Percentiles rank a stretch among this genome's conserved stretches.
These are phyloP conservation scores for Curvularia sp. DNA, from an alignment of 2,329 filamentous ascomycete species.

Conservation along the genomic window DNA sequence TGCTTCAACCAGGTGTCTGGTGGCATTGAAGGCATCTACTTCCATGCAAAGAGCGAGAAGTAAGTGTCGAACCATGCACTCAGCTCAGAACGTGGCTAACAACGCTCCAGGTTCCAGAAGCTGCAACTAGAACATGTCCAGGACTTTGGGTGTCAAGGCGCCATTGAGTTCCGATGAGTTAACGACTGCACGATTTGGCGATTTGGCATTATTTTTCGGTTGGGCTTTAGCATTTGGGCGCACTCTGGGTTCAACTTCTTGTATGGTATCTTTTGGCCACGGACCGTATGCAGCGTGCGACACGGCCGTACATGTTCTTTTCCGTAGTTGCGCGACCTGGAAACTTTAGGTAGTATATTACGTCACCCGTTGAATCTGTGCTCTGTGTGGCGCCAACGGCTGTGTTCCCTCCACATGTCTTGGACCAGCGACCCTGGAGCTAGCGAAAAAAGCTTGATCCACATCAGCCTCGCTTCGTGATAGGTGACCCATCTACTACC, in stretches of 20 bases:
- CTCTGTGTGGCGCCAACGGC: slow-evolving; percentile 16
- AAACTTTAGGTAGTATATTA: slow-evolving; percentile 21
- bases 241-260: slow-evolving; percentile 34
- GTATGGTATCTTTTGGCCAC: slow-evolving; percentile 35
- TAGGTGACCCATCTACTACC: slow-evolving; percentile 30
- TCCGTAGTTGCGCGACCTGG: slow-evolving; percentile 22
- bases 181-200: slow-evolving; percentile 39
- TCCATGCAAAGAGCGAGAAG: slow-evolving; percentile 98
- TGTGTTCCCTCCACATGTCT: slow-evolving; percentile 19
- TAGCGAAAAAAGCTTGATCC: slow-evolving; percentile 45
- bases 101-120: slow-evolving; percentile 77
- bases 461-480: slow-evolving; percentile 33
- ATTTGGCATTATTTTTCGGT: slow-evolving; percentile 29
- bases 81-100: slow-evolving; percentile 24
- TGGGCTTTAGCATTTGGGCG: slow-evolving; percentile 39
- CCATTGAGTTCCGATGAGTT: slow-evolving; percentile 84
- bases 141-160: slow-evolving; percentile 80
- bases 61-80: slow-evolving; percentile 58
- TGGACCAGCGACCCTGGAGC: slow-evolving; percentile 24
- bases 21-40: slow-evolving; percentile 91
- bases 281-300: slow-evolving; percentile 42
- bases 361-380: slow-evolving; percentile 26
- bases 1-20: slow-evolving; percentile 94
- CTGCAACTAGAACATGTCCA: slow-evolving; percentile 88
- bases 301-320: slow-evolving; percentile 24